Conservation (phyloP, 2,329 filamentous ascomycete species). For the Herpotrichia juniperi region DNA sequence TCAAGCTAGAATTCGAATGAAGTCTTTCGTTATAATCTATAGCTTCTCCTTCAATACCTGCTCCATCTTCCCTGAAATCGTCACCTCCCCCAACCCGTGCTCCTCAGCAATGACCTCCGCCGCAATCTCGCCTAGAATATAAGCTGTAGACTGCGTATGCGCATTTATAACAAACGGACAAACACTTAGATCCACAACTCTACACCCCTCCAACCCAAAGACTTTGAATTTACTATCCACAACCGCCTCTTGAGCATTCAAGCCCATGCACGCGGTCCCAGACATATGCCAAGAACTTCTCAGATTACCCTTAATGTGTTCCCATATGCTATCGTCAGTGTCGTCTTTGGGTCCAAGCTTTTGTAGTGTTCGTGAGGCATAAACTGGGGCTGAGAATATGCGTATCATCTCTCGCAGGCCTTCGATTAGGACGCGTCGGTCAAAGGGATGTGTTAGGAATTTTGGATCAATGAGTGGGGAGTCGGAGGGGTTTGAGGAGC, state of each 20-base stretch:
- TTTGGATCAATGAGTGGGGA: constrained; percentile 26
- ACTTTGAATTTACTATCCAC: constrained; percentile 53
- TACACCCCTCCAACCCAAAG: constrained; percentile 55
- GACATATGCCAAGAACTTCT: constrained; percentile 32
- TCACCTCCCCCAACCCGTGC: constrained; percentile 10
- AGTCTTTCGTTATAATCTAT: not conserved
- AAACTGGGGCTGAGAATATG: constrained; percentile 13
- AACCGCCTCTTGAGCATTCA: constrained; percentile 53
- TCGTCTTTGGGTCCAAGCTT: constrained; percentile 49
- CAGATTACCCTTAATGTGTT: constrained; percentile 17
- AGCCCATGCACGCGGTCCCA: constrained; percentile 32
- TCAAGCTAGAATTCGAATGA: not conserved
- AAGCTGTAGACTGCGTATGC: constrained; percentile 57
- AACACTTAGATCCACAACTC: constrained; percentile 46
- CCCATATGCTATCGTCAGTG: constrained; percentile 55
- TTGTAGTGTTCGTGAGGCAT: constrained; percentile 48
- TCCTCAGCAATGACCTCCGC: constrained; percentile 12
- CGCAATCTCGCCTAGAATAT: constrained; percentile 33
- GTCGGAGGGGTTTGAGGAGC: constrained; percentile 19
- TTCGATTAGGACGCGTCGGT: constrained; percentile 24
- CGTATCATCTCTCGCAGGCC: constrained; percentile 21
- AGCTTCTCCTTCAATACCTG: constrained; percentile 20
- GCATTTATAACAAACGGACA: constrained; percentile 51
- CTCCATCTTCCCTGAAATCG: not conserved
- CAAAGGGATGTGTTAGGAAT: constrained; percentile 27